These are phyloP conservation scores for Podospora australis DNA, from an alignment of 495 filamentous ascomycete genomes.

Conservation along the genomic window DNA sequence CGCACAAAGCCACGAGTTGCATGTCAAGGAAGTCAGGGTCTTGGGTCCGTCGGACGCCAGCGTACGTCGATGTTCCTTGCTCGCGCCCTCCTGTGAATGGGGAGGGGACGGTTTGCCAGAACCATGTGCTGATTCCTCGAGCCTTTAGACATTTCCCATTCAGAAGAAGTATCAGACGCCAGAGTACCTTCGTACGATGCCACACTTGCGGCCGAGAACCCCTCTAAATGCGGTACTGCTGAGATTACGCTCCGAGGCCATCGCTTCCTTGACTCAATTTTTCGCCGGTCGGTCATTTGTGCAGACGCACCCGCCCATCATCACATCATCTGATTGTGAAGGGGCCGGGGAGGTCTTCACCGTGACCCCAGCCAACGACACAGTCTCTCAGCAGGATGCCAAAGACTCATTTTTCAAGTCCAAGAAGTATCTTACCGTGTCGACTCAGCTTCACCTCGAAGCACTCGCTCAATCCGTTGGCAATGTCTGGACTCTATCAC, in stretches of 20 bases:
- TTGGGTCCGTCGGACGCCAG: constrained; percentile 71
- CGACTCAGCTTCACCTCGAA: constrained; percentile 90
- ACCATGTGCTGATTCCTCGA: too few relatives aligned
- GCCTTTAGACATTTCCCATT: constrained; percentile 72
- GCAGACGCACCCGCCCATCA: constrained; percentile 86
- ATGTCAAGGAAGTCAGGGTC: constrained; percentile 58
- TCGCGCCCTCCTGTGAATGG: neutral
- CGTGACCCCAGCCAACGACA: constrained; percentile 41
- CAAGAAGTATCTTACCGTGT: constrained; percentile 94
- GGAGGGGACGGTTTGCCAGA: constrained; percentile 15
- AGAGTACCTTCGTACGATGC: constrained; percentile 82
- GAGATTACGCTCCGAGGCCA: constrained; percentile 73
- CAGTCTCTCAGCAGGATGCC: constrained; percentile 10
- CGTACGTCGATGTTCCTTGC: constrained; percentile 42
- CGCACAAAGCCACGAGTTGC: constrained; percentile 73
- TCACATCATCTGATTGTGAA: constrained; percentile 97
- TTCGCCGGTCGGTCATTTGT: constrained; percentile 65
- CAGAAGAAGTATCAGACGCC: constrained; percentile 91
- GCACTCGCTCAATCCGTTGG: constrained; percentile 82
- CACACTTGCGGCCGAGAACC: constrained; percentile 81
- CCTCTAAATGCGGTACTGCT: constrained; percentile 74
- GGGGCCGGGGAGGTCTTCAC: constrained; percentile 95
- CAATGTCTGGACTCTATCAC: constrained; percentile 89
- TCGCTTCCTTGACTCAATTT: constrained; percentile 64
- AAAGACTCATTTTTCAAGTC: constrained; percentile 64